Conservation (phyloP, 1,139 yeast species). For the Pichia sorboxylosa region DNA sequence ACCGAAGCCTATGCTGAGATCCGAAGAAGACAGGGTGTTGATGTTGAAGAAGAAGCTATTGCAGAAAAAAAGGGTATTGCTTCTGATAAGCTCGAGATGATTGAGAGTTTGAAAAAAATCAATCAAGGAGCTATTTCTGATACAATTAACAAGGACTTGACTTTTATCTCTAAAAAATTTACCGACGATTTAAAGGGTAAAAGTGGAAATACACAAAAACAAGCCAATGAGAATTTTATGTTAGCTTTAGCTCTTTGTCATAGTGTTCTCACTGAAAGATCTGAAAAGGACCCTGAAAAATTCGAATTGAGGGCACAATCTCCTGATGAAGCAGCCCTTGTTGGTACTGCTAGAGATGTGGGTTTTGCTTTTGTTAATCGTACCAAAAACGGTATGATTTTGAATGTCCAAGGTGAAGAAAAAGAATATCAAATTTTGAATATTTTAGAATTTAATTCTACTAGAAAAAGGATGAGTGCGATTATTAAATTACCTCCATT, state of each 20-base stretch:
- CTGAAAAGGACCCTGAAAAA: constrained; percentile 43
- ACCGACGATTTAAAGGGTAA: constrained; percentile 41
- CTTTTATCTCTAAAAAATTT: constrained; percentile 67
- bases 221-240: constrained; percentile 69
- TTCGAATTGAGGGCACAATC: constrained; percentile 81
- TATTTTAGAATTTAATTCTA: constrained; percentile 75
- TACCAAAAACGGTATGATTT: constrained; percentile 55
- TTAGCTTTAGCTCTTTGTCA: constrained; percentile 83
- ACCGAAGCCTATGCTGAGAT: constrained; percentile 94
- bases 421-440: constrained; percentile 65
- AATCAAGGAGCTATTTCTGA: constrained; percentile 21
- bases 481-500: constrained; percentile 51
- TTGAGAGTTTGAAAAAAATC: constrained; percentile 36
- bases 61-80: constrained; percentile 53
- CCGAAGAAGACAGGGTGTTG: constrained; percentile 77
- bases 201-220: constrained; percentile 44
- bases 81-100: constrained; percentile 56
- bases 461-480: constrained; percentile 94
- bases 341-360: constrained; percentile 82
- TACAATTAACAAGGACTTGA: constrained; percentile 37
- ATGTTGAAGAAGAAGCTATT: constrained; percentile 57
- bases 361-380: constrained; percentile 77
- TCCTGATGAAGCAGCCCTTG: constrained; percentile 98
- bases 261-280: constrained; percentile 73
- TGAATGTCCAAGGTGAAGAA: constrained; percentile 66